A percentile compares a stretch with the other conserved stretches of the same genome.
Conservation (phyloP, 495 filamentous ascomycete genomes). For the Talaromyces nanjingensis region DNA sequence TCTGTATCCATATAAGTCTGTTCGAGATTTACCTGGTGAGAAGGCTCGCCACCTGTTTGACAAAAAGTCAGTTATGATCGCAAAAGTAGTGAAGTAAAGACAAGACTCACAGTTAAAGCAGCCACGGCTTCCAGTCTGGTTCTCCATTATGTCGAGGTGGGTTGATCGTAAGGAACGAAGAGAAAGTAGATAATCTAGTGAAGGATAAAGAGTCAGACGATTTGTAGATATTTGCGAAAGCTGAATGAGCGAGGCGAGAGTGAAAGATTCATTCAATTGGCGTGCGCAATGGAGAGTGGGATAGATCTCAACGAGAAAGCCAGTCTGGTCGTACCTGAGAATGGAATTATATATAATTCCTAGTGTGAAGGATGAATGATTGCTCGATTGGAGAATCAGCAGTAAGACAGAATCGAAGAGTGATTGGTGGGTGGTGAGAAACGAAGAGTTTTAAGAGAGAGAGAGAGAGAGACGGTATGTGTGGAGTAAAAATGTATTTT, state of each 20-base stretch:
- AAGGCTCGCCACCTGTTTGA: slow-evolving; percentile 60
- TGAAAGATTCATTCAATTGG: not conserved
- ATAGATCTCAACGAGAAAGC: not conserved
- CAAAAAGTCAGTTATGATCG: slow-evolving; percentile 8
- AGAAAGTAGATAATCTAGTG: not conserved
- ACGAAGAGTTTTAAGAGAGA: not conserved
- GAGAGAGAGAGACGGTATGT: not conserved
- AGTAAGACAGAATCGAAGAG: not conserved
- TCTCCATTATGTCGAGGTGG: slow-evolving; percentile 36
- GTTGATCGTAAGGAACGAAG: slow-evolving; percentile 1
- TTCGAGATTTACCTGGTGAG: slow-evolving; percentile 54
- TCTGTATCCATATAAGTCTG: not conserved
- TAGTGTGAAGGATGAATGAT: not conserved
- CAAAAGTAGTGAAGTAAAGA: not conserved
- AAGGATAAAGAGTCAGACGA: not conserved
- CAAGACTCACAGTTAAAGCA: slow-evolving; percentile 75
- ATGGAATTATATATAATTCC: not conserved
- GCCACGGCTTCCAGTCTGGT: slow-evolving; percentile 49
- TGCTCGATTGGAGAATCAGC: not conserved
- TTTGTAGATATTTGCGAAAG: not conserved
- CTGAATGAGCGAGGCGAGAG: not conserved
- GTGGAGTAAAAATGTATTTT: slow-evolving; percentile 2
- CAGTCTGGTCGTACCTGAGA: not conserved
- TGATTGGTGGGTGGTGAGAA: not conserved
- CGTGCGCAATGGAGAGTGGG: not conserved